A percentile compares a stretch with the other conserved stretches of the same genome.
phyloP scores from a whole-genome alignment of 2,329 filamentous ascomycete genomes.

The Diaporthe australafricana region DNA sequence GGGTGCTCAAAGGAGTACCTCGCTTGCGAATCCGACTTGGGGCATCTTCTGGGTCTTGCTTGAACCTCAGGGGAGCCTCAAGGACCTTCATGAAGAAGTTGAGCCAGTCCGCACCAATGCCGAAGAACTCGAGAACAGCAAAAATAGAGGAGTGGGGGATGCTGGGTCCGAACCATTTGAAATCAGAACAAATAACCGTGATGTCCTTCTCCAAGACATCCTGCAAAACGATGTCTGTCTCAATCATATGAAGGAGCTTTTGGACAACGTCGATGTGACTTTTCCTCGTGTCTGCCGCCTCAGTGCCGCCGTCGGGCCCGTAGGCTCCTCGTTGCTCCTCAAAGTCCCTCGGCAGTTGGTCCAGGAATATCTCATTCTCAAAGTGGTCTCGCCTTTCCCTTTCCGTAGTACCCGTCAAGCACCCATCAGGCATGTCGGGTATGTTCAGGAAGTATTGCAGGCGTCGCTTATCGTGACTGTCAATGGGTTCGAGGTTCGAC shows the following conservation, averaged over 20 bases:
- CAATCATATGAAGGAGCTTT: slow-evolving; percentile 65
- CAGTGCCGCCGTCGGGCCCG: slow-evolving; percentile 48
- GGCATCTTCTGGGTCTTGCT: slow-evolving; percentile 58
- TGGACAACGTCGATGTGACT: slow-evolving; percentile 64
- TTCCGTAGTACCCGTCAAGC: slow-evolving; percentile 42
- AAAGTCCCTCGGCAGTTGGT: slow-evolving; percentile 60
- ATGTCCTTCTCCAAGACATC: slow-evolving; percentile 59
- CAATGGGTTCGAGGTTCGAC: slow-evolving; percentile 41
- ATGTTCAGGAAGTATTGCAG: slow-evolving; percentile 56
- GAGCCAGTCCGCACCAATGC: slow-evolving; percentile 62
- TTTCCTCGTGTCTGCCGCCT: slow-evolving; percentile 48
- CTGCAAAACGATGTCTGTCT: slow-evolving; percentile 65
- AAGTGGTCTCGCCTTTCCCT: slow-evolving; percentile 51
- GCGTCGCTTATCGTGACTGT: slow-evolving; percentile 51
- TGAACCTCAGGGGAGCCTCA: slow-evolving; percentile 63
- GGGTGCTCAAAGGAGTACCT: slow-evolving; percentile 67
- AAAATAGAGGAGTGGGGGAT: slow-evolving; percentile 68
- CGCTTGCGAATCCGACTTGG: slow-evolving; percentile 57
- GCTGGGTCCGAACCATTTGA: slow-evolving; percentile 67
- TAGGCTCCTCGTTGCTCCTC: slow-evolving; percentile 52
- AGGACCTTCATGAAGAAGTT: slow-evolving; percentile 67
- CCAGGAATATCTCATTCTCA: slow-evolving; percentile 62
- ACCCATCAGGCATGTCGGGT: slow-evolving; percentile 14
- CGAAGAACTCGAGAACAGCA: slow-evolving; percentile 65
- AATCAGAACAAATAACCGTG: slow-evolving; percentile 67